phyloP scores from a whole-genome alignment of 163 green algal species.

The Coccomyxa subellipsoidea region DNA sequence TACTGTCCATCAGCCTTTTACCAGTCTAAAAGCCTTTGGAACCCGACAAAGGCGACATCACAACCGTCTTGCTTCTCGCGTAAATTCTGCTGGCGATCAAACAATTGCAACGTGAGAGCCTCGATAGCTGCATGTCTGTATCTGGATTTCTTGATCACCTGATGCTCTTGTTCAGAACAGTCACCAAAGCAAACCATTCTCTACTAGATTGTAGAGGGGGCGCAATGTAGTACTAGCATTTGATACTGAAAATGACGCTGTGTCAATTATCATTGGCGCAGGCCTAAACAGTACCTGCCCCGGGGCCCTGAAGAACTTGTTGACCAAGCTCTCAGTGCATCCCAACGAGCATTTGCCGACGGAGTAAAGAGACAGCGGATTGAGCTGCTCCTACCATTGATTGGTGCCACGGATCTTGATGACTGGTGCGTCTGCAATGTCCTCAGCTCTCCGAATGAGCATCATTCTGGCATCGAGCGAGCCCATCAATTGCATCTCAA shows the following conservation, averaged over 20 bases:
- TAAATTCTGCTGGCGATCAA: background rate
- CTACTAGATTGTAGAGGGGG: too few relatives aligned
- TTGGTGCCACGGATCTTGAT: constrained; percentile 87
- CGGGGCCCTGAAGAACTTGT: constrained; percentile 42
- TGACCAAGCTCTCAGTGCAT: constrained; percentile 52
- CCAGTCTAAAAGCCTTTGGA: background rate
- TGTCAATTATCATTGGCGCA: too few relatives aligned
- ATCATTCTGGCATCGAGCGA: background rate
- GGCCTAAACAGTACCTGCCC: constrained; percentile 27
- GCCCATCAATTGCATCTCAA: background rate
- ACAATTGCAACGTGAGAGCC: background rate
- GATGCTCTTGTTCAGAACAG: too few relatives aligned
- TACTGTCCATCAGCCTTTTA: background rate
- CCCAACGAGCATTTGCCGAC: constrained; percentile 52
- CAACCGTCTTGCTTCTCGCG: background rate
- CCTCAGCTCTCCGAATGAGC: background rate
- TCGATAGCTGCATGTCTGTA: background rate
- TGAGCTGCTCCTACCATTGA: constrained; percentile 81
- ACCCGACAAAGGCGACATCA: background rate
- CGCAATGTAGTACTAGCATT: too few relatives aligned
- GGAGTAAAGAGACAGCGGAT: constrained; percentile 62
- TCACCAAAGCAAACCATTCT: too few relatives aligned
- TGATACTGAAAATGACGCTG: too few relatives aligned
- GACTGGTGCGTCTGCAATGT: constrained; percentile 64
- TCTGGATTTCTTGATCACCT: background rate